Percentiles rank a stretch among this genome's conserved stretches.
Evolutionary conservation across 768 basidiomycete species (phyloP).

Genomic region (Lyophyllum semitale): DNA sequence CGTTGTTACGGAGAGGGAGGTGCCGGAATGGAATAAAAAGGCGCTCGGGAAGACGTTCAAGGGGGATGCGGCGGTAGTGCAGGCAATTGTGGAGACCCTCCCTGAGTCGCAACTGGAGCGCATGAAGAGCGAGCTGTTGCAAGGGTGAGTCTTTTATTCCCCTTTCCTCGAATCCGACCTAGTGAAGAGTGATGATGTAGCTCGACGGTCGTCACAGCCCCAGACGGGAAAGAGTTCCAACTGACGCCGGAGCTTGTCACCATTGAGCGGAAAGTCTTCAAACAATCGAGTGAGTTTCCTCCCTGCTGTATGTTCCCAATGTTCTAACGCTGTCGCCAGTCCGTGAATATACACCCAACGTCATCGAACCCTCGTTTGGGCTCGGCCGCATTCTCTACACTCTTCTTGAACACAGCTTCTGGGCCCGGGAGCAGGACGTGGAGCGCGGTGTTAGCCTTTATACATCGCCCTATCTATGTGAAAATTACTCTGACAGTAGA

Average conservation of each 20-base stretch:
- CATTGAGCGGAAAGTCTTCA: conserved; percentile 83
- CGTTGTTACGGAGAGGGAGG: conserved; percentile 76
- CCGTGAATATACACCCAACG: conserved; percentile 95
- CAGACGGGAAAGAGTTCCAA: conserved; percentile 67
- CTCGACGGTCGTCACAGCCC: conserved; percentile 52
- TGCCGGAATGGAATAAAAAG: conserved; percentile 86
- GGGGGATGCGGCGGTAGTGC: conserved; percentile 70
- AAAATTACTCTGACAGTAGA: background rate
- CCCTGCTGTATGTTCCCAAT: background rate
- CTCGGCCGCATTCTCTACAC: conserved; percentile 94
- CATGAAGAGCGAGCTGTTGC: conserved; percentile 69
- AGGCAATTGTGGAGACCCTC: conserved; percentile 65
- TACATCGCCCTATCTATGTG: background rate
- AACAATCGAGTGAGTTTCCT: conserved; percentile 70
- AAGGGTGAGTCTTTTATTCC: conserved; percentile 55
- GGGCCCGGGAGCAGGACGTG: conserved; percentile 90
- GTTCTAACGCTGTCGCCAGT: conserved; percentile 46
- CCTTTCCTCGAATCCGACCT: too few species aligned
- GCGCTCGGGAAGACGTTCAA: conserved; percentile 86
- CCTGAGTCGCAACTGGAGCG: conserved; percentile 63
- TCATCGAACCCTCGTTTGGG: conserved; percentile 98
- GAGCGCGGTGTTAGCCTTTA: conserved; percentile 75
- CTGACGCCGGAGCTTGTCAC: conserved; percentile 74
- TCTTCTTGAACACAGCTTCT: conserved; percentile 93
- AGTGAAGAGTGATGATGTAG: too few species aligned